Evolutionary conservation across 768 basidiomycete genomes (phyloP), one percentile per base, ranked within the genome.

Genomic region (Dictyophora rubrovolvata): DNA sequence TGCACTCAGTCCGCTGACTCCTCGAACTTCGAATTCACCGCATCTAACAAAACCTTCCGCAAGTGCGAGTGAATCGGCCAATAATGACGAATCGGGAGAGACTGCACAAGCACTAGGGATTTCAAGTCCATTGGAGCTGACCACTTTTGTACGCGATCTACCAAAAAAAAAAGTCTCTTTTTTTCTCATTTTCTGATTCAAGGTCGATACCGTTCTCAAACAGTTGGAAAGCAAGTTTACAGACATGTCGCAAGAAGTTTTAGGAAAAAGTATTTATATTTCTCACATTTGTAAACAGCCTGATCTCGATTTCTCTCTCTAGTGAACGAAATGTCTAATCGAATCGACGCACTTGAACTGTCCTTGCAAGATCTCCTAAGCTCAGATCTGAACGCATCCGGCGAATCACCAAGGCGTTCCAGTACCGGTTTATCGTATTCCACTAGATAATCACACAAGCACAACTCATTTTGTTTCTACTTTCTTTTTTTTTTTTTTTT

Each of bases 261-360:
- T 95, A 62, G 86, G 89, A 59, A 78, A 86, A 65, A 90, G 88
- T 91, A 67, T 28, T 37, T 52, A 56, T 56, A 47, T 33, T 59
- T 23, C 21, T 54, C 64, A 10, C 36, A 55, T 52, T 46, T 47
- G 55, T 46, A 22, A n/a, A 46, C 33, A 53, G 20, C 16, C 53
- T 16, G 35, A 17, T 42, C 60, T 20, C 14, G 34, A 42, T 61
- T 21, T n/a, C n/a, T n/a, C n/a, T n/a, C 17, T 33, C 54, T 67
- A 95, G 93, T 96, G 93, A 81, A 74, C 57, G 87, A 92, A 65
- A 96, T 95, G 93, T 94, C 93, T 1, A 80, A 82, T 42, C 81
- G 93, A 48, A 93, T 96, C 20, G 93, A 96, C 66, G 81, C 88
- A 17, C 76, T 96, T 33, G 93, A 96, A 68, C 83, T 83, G 17